These are phyloP conservation scores for Hemileccinum impolitum DNA, from an alignment of 768 basidiomycete genomes.

Conservation along the genomic window DNA sequence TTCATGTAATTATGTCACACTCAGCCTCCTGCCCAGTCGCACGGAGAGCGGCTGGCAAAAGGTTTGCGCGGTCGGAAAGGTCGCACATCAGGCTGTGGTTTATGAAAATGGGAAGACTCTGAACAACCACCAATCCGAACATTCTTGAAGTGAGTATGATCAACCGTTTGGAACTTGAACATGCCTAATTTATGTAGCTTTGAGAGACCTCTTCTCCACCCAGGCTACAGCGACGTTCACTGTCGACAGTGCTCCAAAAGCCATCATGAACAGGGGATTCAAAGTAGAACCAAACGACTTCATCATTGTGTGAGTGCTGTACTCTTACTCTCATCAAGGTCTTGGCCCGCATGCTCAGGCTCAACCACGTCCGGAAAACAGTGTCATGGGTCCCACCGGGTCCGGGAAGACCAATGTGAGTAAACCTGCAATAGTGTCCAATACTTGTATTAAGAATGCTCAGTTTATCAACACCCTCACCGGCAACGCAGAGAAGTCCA, in stretches of 20 bases:
- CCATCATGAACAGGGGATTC: constrained; percentile 3
- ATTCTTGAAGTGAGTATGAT: too few species aligned
- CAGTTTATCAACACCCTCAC: constrained; percentile 17
- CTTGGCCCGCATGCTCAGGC: neutral
- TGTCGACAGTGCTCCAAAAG: neutral
- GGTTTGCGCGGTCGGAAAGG: too few species aligned
- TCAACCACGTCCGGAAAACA: neutral
- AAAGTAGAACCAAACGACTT: constrained; percentile 5
- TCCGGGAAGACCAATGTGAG: constrained; percentile 24
- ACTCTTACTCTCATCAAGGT: too few species aligned
- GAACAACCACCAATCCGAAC: too few species aligned
- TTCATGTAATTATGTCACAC: too few species aligned
- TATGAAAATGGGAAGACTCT: too few species aligned
- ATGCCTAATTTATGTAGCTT: too few species aligned
- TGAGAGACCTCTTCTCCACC: neutral
- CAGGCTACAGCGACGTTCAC: neutral
- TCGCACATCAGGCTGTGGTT: too few species aligned
- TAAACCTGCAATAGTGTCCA: neutral
- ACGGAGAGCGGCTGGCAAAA: too few species aligned
- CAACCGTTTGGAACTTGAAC: too few species aligned
- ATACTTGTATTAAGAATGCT: neutral
- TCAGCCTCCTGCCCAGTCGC: too few species aligned
- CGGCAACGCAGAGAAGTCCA: neutral
- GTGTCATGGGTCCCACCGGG: constrained; percentile 25
- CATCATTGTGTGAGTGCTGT: constrained; percentile 18